phyloP scores from a whole-genome alignment of 31 red algal genomes.

The Porphyra umbilicalis region DNA sequence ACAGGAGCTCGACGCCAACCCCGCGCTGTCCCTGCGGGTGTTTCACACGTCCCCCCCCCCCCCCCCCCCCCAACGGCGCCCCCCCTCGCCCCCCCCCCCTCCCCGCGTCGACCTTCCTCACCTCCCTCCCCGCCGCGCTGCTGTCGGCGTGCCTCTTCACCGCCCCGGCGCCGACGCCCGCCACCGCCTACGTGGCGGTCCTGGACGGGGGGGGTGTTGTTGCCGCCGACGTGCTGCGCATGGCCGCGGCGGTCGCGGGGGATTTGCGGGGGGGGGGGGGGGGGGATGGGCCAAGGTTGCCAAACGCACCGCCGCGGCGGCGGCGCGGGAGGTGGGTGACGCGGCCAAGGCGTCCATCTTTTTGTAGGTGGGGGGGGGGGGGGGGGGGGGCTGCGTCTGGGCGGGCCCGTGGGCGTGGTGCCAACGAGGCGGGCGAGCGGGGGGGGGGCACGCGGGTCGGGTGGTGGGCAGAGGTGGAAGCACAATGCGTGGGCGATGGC shows the following conservation, averaged over 20 bases:
- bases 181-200: background rate
- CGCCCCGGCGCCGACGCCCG: background rate
- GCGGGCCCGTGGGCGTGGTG: too few relatives aligned
- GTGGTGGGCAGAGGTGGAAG: too few relatives aligned
- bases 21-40: background rate
- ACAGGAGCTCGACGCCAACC: background rate
- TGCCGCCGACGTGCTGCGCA: background rate
- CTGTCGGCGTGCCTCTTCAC: background rate
- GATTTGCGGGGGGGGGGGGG: background rate
- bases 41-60: background rate
- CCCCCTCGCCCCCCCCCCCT: background rate
- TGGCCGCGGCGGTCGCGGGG: background rate
- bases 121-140: background rate
- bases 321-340: background rate
- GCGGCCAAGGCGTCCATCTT: background rate
- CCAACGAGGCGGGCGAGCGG: too few relatives aligned
- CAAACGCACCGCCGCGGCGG: background rate
- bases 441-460: too few relatives aligned
- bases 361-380: background rate
- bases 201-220: background rate
- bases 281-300: background rate
- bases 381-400: too few relatives aligned
- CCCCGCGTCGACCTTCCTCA: background rate
- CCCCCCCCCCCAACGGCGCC: background rate
- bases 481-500: too few relatives aligned